Evolutionary conservation across 805 yeast genomes (phyloP).

Genomic region (Kluyveromyces nonfermentans): DNA sequence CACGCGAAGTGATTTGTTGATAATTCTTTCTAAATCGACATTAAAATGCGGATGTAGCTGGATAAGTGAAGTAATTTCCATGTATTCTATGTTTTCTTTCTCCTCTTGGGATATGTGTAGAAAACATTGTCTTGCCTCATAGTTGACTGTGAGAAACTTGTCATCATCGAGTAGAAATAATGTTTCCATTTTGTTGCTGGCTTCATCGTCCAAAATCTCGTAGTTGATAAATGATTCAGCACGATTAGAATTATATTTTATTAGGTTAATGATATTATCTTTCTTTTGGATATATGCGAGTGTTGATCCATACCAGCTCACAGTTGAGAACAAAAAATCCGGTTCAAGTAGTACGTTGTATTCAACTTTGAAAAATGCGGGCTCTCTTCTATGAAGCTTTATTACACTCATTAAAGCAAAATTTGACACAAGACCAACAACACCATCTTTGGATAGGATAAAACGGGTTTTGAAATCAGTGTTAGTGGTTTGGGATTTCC

Average conservation of each 20-base stretch:
- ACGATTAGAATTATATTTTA: neutral
- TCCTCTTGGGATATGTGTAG: neutral
- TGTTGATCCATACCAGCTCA: neutral
- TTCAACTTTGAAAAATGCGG: neutral
- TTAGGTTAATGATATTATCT: neutral
- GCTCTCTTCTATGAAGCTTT: neutral
- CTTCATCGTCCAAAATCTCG: neutral
- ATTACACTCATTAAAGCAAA: neutral
- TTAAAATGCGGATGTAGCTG: neutral
- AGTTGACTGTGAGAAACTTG: neutral
- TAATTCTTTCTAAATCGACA: neutral
- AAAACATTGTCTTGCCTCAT: neutral
- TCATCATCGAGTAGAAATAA: neutral
- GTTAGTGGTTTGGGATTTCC: neutral
- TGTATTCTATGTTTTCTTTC: neutral
- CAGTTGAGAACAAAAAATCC: neutral
- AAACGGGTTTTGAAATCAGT: neutral
- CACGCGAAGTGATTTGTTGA: neutral
- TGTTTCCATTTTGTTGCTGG: neutral
- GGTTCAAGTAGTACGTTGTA: neutral
- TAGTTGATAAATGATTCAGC: neutral
- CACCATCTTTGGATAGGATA: neutral
- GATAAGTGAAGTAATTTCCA: neutral
- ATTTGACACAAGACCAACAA: neutral
- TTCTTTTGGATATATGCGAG: neutral